A percentile compares a stretch with the other conserved stretches of the same genome.
Evolutionary conservation across 257 asterid species (phyloP).

Genomic region (Przewalskia tangutica): DNA sequence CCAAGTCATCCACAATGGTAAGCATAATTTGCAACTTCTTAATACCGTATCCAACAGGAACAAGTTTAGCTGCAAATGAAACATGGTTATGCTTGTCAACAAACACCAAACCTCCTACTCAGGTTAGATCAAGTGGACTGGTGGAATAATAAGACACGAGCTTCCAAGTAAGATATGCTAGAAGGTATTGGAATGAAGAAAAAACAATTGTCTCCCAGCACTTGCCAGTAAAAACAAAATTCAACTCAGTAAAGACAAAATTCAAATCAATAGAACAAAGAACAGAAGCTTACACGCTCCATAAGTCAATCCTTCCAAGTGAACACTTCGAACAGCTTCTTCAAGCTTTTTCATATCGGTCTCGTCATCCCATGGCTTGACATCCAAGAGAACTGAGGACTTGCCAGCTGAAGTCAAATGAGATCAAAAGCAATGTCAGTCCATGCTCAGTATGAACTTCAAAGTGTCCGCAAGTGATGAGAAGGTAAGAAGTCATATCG

Average conservation of each 20-base stretch:
- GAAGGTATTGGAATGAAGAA: neutral
- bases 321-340: slow-evolving; percentile 69
- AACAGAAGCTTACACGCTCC: slow-evolving; percentile 64
- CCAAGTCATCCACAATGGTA: slow-evolving; percentile 58
- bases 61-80: slow-evolving; percentile 45
- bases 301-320: slow-evolving; percentile 77
- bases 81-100: neutral
- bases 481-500: neutral
- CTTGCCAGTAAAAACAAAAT: neutral
- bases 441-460: neutral
- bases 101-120: neutral
- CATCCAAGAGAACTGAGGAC: slow-evolving; percentile 55
- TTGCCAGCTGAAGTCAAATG: slow-evolving; percentile 48
- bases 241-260: neutral
- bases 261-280: neutral
- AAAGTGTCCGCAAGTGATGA: neutral
- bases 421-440: neutral
- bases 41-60: slow-evolving; percentile 62
- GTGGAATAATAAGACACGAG: neutral
- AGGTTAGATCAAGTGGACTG: neutral
- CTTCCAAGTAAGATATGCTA: neutral
- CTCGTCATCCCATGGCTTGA: slow-evolving; percentile 97
- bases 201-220: neutral
- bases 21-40: slow-evolving; percentile 74
- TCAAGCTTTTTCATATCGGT: slow-evolving; percentile 94